These are phyloP conservation scores for Isabelozyma rhagii DNA, from an alignment of 805 yeast genomes.

Conservation along the genomic window DNA sequence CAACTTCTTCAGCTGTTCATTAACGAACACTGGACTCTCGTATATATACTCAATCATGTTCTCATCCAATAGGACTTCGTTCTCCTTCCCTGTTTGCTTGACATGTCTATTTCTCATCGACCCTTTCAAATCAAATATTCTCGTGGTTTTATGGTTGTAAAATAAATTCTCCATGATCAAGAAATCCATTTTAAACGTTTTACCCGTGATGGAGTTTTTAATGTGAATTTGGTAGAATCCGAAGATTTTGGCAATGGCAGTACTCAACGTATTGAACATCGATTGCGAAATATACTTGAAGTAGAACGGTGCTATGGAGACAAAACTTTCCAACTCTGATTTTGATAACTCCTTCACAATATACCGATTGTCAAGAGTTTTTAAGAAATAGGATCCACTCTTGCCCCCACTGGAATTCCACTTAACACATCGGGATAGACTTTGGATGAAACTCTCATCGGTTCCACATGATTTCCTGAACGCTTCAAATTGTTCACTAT, in stretches of 20 bases:
- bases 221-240: constrained; percentile 95
- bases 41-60: constrained; percentile 98
- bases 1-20: constrained; percentile 85
- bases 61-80: constrained; percentile 92
- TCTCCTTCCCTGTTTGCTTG: constrained; percentile 91
- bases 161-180: constrained; percentile 94
- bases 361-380: constrained; percentile 86
- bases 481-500: constrained; percentile 95
- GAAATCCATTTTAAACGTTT: constrained; percentile 80
- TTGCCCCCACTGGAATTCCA: constrained; percentile 98
- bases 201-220: constrained; percentile 71
- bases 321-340: constrained; percentile 88
- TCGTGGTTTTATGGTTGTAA: constrained; percentile 72
- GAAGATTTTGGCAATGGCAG: constrained; percentile 89
- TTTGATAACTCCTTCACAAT: constrained; percentile 87
- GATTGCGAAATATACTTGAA: constrained; percentile 96
- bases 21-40: constrained; percentile 91
- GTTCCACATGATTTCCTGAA: constrained; percentile 81
- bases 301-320: constrained; percentile 93
- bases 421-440: constrained; percentile 86
- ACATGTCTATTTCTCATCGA: constrained; percentile 98
- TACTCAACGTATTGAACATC: constrained; percentile 89
- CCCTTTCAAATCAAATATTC: constrained; percentile 95
- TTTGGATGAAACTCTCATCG: constrained; percentile 73
- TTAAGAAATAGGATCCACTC: constrained; percentile 90